Evolutionary conservation across 2,329 filamentous ascomycete genomes (phyloP).

Genomic region (Davidsoniella neocaledoniae): DNA sequence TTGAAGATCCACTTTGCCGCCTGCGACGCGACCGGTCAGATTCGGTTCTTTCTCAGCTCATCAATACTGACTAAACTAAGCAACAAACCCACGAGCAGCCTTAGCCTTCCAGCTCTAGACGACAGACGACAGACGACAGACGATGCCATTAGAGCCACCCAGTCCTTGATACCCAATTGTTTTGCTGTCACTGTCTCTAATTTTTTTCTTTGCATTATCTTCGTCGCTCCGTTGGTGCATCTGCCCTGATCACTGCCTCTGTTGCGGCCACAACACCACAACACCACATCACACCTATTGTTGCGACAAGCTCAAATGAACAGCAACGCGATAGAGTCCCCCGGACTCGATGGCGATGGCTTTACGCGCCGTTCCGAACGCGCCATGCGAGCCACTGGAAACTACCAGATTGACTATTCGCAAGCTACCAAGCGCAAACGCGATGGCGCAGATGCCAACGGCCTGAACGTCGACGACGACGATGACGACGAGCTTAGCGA

Average conservation of each 20-base stretch:
- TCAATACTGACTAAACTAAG: background rate
- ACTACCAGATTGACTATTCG: constrained; percentile 36
- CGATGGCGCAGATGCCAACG: constrained; percentile 25
- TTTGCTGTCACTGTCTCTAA: background rate
- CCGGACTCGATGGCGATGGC: constrained; percentile 27
- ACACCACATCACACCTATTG: too few species aligned
- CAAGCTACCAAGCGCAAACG: constrained; percentile 41
- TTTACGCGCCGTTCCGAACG: constrained; percentile 51
- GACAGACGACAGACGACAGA: too few species aligned
- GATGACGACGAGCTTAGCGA: constrained; percentile 23
- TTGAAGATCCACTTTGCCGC: constrained; percentile 9
- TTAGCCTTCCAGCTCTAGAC: background rate
- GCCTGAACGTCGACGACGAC: constrained; percentile 28
- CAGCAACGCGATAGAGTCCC: constrained; percentile 36
- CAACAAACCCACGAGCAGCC: background rate
- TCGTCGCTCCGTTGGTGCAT: background rate
- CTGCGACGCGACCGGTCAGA: constrained; percentile 11
- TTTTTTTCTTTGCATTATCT: background rate
- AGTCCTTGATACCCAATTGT: background rate
- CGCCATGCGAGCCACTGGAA: constrained; percentile 42
- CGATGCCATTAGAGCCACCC: background rate
- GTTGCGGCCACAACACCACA: background rate
- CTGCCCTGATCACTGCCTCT: background rate
- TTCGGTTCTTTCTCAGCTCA: constrained; percentile 3
- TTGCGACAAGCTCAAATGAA: constrained; percentile 28